Percentiles rank a stretch among this genome's conserved stretches.
phyloP scores from a whole-genome alignment of 2,329 filamentous ascomycete species.

The Microthyrium microscopicum region DNA sequence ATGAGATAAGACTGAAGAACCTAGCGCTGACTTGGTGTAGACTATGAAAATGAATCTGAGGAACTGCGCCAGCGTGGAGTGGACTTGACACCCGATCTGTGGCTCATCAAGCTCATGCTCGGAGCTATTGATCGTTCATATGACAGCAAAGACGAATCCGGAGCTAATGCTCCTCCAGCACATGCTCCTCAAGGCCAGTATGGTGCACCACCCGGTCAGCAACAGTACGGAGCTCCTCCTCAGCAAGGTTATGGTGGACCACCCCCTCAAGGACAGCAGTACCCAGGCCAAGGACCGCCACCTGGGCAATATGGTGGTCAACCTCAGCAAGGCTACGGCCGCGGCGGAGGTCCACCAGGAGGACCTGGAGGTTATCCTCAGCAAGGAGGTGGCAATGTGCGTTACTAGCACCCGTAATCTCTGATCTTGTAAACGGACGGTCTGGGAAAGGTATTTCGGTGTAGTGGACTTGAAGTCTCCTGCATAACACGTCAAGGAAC shows the following conservation, averaged over 20 bases:
- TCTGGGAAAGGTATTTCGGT: too few relatives aligned
- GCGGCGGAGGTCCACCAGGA: too few relatives aligned
- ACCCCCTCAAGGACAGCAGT: constrained; percentile 13
- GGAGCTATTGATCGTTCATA: constrained; percentile 50
- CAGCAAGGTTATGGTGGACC: constrained; percentile 17
- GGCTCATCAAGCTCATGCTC: constrained; percentile 51
- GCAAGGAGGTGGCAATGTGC: too few relatives aligned
- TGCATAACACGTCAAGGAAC: too few relatives aligned
- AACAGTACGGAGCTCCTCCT: constrained; percentile 13
- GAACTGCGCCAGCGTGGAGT: constrained; percentile 47
- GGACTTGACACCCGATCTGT: constrained; percentile 46
- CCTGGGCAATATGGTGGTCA: constrained; percentile 13
- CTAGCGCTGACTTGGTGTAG: too few relatives aligned
- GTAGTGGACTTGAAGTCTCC: too few relatives aligned
- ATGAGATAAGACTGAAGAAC: too few relatives aligned
- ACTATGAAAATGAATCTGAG: constrained; percentile 51
- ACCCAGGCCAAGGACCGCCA: constrained; percentile 14
- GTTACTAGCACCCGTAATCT: too few relatives aligned
- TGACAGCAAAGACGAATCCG: constrained; percentile 45
- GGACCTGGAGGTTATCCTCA: too few relatives aligned
- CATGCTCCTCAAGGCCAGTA: constrained; percentile 17
- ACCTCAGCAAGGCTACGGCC: constrained; percentile 14
- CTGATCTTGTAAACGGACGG: too few relatives aligned
- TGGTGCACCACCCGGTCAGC: constrained; percentile 13
- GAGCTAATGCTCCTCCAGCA: constrained; percentile 15